A percentile compares a stretch with the other conserved stretches of the same genome.
These are phyloP conservation scores for Neoscytalidium dimidiatum DNA, from an alignment of 2,329 filamentous ascomycete genomes.

Conservation along the genomic window DNA sequence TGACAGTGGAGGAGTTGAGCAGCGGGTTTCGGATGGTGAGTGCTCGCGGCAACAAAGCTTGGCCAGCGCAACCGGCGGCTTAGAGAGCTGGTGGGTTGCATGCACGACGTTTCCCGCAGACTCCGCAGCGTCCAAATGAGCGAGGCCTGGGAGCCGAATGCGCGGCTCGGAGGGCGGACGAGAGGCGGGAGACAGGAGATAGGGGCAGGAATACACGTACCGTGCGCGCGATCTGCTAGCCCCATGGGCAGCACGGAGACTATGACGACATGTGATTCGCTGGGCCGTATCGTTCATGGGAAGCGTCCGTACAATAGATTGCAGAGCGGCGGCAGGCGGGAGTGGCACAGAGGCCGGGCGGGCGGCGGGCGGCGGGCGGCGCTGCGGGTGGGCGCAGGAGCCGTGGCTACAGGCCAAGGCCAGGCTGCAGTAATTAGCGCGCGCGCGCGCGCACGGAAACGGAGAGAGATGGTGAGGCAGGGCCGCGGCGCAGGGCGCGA, in stretches of 20 bases:
- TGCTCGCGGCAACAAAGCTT: background rate
- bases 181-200: background rate
- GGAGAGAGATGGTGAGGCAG: background rate
- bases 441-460: background rate
- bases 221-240: slow-evolving; percentile 4
- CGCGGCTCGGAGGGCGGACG: background rate
- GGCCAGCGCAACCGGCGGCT: background rate
- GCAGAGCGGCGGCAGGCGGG: too few relatives aligned
- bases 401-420: too few relatives aligned
- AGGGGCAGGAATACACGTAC: background rate
- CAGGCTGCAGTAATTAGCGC: too few relatives aligned
- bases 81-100: background rate
- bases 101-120: background rate
- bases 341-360: too few relatives aligned
- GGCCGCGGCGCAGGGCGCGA: background rate
- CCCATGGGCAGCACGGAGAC: slow-evolving; percentile 1
- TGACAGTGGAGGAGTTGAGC: background rate
- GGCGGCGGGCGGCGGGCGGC: background rate
- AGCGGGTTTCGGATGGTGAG: background rate
- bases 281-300: background rate
- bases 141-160: background rate
- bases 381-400: background rate
- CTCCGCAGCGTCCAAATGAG: background rate
- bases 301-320: background rate
- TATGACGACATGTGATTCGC: background rate